Evolutionary conservation across 176 grass and related monocot genomes (phyloP), one percentile per base, ranked within the genome.

Genomic region (Cocos nucifera): DNA sequence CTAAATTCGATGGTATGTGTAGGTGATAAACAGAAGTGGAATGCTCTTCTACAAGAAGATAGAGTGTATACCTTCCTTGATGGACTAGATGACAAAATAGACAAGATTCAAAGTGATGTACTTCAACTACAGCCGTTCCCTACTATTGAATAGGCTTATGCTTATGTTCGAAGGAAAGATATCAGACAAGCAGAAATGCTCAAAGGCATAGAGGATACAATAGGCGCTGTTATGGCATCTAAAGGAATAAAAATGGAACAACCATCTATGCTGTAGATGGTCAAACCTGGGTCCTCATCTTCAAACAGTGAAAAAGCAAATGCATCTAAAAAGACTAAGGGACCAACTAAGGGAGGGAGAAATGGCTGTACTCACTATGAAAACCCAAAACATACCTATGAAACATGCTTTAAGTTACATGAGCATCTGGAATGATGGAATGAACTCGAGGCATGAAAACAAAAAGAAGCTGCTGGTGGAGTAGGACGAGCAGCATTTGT

Each of bases 131-230:
- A 27, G 4, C 21, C 22, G 3, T 69, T 69, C 25, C 66, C 50
- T 1, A 55, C 16, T 0, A 48, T 67, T 4, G 63, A 67, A 27
- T 49, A 67, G 23, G 63, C 49, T 0, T 67, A 67, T 53, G 63
- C 49, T 4, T 9, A 24, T 18, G 19, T 66, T 1, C 2, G 63
- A 17, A 0, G 63, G 0, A n/a, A 66, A 5, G 63, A 16, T 6
- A 12, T 16, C 0, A 14, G 49, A 0, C 64, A 54, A 5, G 0
- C 12, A 0, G 20, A 54, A 3, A 53, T 67, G 64, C 9, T 29
- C 0, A 17, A 21, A 1, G 3, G 18, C 0, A 28, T 0, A 8
- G 0, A 35, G 1, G 5, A 0, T 1, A 5, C 4, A 3, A 3
- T 0, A 4, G 26, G 4, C 0, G 3, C 26, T 28, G 4, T 28